Percentiles rank a stretch among this genome's conserved stretches.
These are phyloP conservation scores for Apophysomyces elegans DNA, from an alignment of 371 early-diverging fungal genomes.

Conservation along the genomic window DNA sequence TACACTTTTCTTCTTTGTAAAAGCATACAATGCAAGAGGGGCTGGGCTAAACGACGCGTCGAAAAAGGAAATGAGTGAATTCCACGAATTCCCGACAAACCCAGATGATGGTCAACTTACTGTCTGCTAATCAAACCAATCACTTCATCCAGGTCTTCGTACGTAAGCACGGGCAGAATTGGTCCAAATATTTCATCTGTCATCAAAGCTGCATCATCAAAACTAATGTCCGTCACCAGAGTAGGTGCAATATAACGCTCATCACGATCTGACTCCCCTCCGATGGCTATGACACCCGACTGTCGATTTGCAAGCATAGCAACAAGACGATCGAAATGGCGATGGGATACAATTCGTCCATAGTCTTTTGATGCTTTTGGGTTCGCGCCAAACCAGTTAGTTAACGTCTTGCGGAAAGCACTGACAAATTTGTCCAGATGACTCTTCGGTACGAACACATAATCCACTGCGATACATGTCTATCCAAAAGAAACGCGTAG, in stretches of 20 bases:
- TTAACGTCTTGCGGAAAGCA: slow-evolving; percentile 55
- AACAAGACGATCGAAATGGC: slow-evolving; percentile 75
- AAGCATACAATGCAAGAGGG: slow-evolving; percentile 79
- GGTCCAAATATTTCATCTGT: slow-evolving; percentile 81
- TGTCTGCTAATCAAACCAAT: slow-evolving; percentile 64
- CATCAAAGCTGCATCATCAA: slow-evolving; percentile 37
- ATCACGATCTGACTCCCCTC: slow-evolving; percentile 36
- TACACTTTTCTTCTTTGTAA: slow-evolving; percentile 48
- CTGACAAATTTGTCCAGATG: slow-evolving; percentile 52
- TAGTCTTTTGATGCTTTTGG: slow-evolving; percentile 59
- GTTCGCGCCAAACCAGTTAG: slow-evolving; percentile 56
- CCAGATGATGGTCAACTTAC: slow-evolving; percentile 15
- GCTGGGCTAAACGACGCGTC: slow-evolving; percentile 37
- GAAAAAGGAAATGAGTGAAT: slow-evolving; percentile 9
- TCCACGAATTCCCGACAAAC: not conserved
- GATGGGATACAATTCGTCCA: slow-evolving; percentile 72
- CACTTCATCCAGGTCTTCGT: slow-evolving; percentile 73
- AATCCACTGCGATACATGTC: slow-evolving; percentile 91
- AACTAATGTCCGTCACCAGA: slow-evolving; percentile 26
- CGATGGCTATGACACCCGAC: slow-evolving; percentile 57
- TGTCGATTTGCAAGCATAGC: slow-evolving; percentile 55
- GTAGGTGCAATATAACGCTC: slow-evolving; percentile 36
- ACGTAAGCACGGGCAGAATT: slow-evolving; percentile 80
- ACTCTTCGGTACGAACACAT: slow-evolving; percentile 68
- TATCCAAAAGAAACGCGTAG: slow-evolving; percentile 26